Evolutionary conservation across 2,329 filamentous ascomycete species (phyloP).

Genomic region (Fusarium nodosum): DNA sequence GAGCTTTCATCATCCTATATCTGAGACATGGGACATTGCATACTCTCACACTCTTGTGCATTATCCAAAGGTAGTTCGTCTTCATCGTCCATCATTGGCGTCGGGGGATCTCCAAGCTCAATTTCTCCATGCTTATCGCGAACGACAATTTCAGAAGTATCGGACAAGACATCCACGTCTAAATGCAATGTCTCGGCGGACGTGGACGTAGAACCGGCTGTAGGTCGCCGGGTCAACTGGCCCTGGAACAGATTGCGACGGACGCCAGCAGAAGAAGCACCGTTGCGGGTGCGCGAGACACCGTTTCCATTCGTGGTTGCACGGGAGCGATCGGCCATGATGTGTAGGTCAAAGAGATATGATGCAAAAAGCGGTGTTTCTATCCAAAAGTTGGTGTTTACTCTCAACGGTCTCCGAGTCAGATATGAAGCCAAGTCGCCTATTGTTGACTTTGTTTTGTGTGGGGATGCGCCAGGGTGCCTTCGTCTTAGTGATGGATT

Average conservation of each 20-base stretch:
- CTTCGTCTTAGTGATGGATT: slow-evolving; percentile 22
- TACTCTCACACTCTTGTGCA: slow-evolving; percentile 69
- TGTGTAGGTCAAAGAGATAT: not conserved
- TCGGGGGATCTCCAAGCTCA: slow-evolving; percentile 69
- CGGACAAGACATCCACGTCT: slow-evolving; percentile 62
- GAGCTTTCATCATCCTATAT: slow-evolving; percentile 5
- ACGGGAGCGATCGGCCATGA: slow-evolving; percentile 48
- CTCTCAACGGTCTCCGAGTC: slow-evolving; percentile 13
- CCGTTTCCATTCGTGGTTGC: slow-evolving; percentile 38
- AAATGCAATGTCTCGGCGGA: slow-evolving; percentile 63
- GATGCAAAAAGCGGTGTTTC: slow-evolving; percentile 2
- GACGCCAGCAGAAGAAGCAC: slow-evolving; percentile 44
- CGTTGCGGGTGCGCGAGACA: slow-evolving; percentile 38
- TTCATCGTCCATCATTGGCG: slow-evolving; percentile 66
- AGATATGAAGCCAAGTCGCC: slow-evolving; percentile 26
- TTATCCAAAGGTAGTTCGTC: slow-evolving; percentile 70
- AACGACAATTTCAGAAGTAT: slow-evolving; percentile 71
- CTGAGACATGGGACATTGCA: slow-evolving; percentile 35
- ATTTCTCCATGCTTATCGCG: slow-evolving; percentile 74
- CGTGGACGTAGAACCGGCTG: slow-evolving; percentile 56
- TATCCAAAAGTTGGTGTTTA: slow-evolving; percentile 23
- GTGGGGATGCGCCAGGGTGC: slow-evolving; percentile 44
- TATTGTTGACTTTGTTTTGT: slow-evolving; percentile 45
- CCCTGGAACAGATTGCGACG: slow-evolving; percentile 70
- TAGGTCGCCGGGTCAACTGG: slow-evolving; percentile 70